Percentiles rank a stretch among this genome's conserved stretches.
Evolutionary conservation across 768 basidiomycete genomes (phyloP).

Genomic region (Mycena chlorophos): DNA sequence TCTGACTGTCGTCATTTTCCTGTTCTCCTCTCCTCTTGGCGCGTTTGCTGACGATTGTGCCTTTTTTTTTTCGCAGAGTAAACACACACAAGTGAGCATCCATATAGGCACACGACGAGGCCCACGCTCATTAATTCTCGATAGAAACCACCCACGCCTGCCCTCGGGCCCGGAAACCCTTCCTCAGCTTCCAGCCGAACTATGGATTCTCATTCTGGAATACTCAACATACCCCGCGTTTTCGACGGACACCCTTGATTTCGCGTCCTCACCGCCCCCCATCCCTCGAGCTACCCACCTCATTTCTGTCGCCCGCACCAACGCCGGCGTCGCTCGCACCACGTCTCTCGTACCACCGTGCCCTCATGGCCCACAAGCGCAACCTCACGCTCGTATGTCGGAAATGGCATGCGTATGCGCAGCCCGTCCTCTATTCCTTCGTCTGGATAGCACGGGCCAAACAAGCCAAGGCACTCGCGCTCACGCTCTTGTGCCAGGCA

Average conservation of each 20-base stretch:
- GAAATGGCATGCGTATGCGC: slow-evolving; percentile 53
- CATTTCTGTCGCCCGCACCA: slow-evolving; percentile 53
- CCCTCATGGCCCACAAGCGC: slow-evolving; percentile 49
- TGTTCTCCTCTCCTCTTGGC: too few species aligned
- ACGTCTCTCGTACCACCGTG: slow-evolving; percentile 45
- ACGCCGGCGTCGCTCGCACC: slow-evolving; percentile 35
- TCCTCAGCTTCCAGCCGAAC: slow-evolving; percentile 56
- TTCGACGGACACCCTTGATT: slow-evolving; percentile 15
- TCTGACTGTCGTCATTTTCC: too few species aligned
- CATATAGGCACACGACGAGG: too few species aligned
- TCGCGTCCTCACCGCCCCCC: slow-evolving; percentile 31
- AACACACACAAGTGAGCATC: too few species aligned
- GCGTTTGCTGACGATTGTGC: too few species aligned
- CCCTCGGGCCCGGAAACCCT: slow-evolving; percentile 13
- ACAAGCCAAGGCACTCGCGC: slow-evolving; percentile 49
- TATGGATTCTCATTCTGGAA: slow-evolving; percentile 68
- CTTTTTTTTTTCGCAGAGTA: too few species aligned
- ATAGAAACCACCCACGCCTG: not conserved
- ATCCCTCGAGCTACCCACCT: slow-evolving; percentile 52
- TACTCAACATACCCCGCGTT: slow-evolving; percentile 45
- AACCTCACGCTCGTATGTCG: slow-evolving; percentile 55
- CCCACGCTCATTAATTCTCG: too few species aligned
- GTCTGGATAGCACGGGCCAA: slow-evolving; percentile 64
- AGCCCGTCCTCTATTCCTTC: slow-evolving; percentile 63
- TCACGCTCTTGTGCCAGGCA: slow-evolving; percentile 19